These are phyloP conservation scores for Mrakia gelida DNA, from an alignment of 768 basidiomycete genomes.

Conservation along the genomic window DNA sequence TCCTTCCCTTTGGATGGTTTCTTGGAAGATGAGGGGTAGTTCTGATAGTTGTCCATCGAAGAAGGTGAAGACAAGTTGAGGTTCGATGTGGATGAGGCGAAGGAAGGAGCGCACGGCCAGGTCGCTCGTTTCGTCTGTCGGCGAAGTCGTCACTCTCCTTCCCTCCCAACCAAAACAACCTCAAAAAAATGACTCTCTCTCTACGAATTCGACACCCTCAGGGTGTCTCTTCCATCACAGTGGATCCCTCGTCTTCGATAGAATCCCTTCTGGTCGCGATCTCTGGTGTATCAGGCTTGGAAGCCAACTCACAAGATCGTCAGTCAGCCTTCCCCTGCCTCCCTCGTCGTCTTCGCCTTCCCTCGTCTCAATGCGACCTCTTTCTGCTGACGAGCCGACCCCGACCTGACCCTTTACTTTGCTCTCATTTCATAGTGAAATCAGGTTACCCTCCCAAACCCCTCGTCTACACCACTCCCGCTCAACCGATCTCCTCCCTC, in stretches of 20 bases:
- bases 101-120: too few species aligned
- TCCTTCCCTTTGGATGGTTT: not conserved
- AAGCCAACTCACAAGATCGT: slow-evolving; percentile 74
- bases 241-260: slow-evolving; percentile 63
- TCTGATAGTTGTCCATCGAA: too few species aligned
- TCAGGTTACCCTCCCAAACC: slow-evolving; percentile 75
- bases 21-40: not conserved
- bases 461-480: slow-evolving; percentile 61
- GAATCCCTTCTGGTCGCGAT: slow-evolving; percentile 72
- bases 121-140: too few species aligned
- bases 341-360: slow-evolving; percentile 10
- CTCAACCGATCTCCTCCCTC: slow-evolving; percentile 68
- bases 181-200: not conserved
- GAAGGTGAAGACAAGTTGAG: too few species aligned
- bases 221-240: slow-evolving; percentile 71
- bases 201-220: slow-evolving; percentile 78
- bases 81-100: too few species aligned
- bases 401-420: not conserved
- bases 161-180: not conserved
- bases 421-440: slow-evolving; percentile 40
- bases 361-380: slow-evolving; percentile 1
- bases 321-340: slow-evolving; percentile 42
- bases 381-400: not conserved
- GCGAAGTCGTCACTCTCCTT: not conserved
- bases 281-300: slow-evolving; percentile 61